phyloP scores from a whole-genome alignment of 305 asterid genomes.

The Fraxinus paxiana region DNA sequence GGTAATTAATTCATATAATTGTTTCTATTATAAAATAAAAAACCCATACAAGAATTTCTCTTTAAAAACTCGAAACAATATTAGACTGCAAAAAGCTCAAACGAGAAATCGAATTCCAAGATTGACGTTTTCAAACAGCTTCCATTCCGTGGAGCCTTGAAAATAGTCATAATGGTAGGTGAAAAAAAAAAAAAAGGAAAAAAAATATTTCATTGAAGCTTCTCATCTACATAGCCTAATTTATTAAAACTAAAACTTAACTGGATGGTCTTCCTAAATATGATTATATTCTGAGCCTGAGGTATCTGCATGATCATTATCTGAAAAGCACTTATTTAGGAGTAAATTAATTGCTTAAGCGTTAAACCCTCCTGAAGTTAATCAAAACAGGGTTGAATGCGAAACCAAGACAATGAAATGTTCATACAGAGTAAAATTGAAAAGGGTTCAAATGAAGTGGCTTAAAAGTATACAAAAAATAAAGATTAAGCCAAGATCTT shows the following conservation, averaged over 20 bases:
- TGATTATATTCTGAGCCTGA: conserved; percentile 22
- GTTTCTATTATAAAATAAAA: background rate
- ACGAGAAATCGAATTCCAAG: background rate
- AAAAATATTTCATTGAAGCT: background rate
- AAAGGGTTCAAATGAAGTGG: conserved; percentile 40
- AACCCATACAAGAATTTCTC: background rate
- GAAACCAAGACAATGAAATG: conserved; percentile 23
- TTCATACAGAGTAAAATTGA: conserved; percentile 10
- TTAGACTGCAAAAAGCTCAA: background rate
- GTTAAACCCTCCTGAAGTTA: conserved; percentile 47
- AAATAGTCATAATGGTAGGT: background rate
- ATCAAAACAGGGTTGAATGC: conserved; percentile 27
- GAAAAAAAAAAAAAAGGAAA: background rate
- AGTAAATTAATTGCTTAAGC: conserved; percentile 70
- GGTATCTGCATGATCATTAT: conserved; percentile 18
- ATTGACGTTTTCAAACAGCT: background rate
- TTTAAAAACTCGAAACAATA: background rate
- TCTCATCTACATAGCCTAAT: conserved; percentile 7
- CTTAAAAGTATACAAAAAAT: conserved; percentile 43
- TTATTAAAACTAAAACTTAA: conserved; percentile 4
- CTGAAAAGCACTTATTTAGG: conserved; percentile 24
- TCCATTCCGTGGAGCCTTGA: background rate
- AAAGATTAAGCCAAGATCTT: conserved; percentile 32
- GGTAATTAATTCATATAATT: background rate
- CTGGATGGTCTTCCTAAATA: conserved; percentile 25